phyloP scores from a whole-genome alignment of 202 grass and related monocot genomes.

The Thinopyrum obtusiflorum region DNA sequence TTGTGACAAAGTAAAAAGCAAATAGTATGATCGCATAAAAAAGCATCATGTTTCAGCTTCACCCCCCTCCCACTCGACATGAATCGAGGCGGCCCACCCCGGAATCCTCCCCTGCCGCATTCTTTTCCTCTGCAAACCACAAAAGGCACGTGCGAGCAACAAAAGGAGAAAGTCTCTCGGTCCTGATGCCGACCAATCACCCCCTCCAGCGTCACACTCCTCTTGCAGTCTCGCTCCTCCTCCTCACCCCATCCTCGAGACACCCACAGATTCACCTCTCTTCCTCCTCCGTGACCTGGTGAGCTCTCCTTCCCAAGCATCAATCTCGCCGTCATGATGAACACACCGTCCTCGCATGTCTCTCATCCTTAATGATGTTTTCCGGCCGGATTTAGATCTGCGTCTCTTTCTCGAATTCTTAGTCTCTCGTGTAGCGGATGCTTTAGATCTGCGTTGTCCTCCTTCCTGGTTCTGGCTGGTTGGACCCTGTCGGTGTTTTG shows the following conservation, averaged over 20 bases:
- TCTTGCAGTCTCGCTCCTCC: neutral
- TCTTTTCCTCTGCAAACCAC: too few relatives aligned
- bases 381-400: slow-evolving; percentile 15
- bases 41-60: too few relatives aligned
- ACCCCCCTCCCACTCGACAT: too few relatives aligned
- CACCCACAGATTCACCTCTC: neutral
- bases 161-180: neutral
- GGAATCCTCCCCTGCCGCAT: too few relatives aligned
- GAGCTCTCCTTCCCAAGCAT: neutral
- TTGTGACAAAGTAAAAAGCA: too few relatives aligned
- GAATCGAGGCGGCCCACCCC: too few relatives aligned
- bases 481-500: neutral
- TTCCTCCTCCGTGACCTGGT: neutral
- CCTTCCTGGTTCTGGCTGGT: neutral
- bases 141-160: neutral
- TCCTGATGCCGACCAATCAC: too few relatives aligned
- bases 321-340: neutral
- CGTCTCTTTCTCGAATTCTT: neutral
- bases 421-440: neutral
- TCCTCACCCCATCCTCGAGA: neutral
- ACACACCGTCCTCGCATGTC: neutral
- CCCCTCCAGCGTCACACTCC: neutral
- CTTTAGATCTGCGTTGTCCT: slow-evolving; percentile 24
- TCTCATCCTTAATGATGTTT: too few relatives aligned
- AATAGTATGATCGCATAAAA: too few relatives aligned